Percentiles rank a stretch among this genome's conserved stretches.
phyloP scores from a whole-genome alignment of 2,329 filamentous ascomycete genomes.

The Dactylonectria estremocensis region DNA sequence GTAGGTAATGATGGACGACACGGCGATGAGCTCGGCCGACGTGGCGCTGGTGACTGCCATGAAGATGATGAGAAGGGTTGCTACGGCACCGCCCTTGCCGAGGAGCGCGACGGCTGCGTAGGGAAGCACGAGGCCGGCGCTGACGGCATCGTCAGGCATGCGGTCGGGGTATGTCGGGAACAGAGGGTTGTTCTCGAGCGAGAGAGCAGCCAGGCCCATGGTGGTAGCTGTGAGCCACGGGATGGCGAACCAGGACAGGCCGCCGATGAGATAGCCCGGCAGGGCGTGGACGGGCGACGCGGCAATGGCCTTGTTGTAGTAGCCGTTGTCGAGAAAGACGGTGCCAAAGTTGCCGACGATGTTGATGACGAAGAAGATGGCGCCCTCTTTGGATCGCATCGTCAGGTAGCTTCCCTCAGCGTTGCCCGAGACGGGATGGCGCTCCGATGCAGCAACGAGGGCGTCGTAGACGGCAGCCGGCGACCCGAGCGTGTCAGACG shows the following conservation, averaged over 20 bases:
- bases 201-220: conserved; percentile 86
- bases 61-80: conserved; percentile 46
- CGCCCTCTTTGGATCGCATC: conserved; percentile 80
- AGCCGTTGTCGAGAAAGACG: conserved; percentile 89
- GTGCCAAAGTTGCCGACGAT: conserved; percentile 86
- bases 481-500: conserved; percentile 79
- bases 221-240: conserved; percentile 92
- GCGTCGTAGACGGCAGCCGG: conserved; percentile 85
- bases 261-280: conserved; percentile 89
- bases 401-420: conserved; percentile 87
- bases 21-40: conserved; percentile 85
- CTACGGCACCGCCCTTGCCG: conserved; percentile 55
- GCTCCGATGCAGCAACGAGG: conserved; percentile 76
- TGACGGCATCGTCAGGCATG: conserved; percentile 72
- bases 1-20: conserved; percentile 87
- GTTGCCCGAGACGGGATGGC: conserved; percentile 86
- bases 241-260: conserved; percentile 92
- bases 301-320: conserved; percentile 95
- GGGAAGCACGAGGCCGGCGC: conserved; percentile 86
- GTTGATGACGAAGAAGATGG: conserved; percentile 93
- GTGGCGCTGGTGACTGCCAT: conserved; percentile 43
- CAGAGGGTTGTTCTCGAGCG: conserved; percentile 70
- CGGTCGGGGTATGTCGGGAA: conserved; percentile 66
- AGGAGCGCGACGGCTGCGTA: conserved; percentile 88
- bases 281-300: conserved; percentile 88